A percentile compares a stretch with the other conserved stretches of the same genome.
phyloP scores from a whole-genome alignment of 371 early-diverging fungal genomes.

The Nematocida minor region DNA sequence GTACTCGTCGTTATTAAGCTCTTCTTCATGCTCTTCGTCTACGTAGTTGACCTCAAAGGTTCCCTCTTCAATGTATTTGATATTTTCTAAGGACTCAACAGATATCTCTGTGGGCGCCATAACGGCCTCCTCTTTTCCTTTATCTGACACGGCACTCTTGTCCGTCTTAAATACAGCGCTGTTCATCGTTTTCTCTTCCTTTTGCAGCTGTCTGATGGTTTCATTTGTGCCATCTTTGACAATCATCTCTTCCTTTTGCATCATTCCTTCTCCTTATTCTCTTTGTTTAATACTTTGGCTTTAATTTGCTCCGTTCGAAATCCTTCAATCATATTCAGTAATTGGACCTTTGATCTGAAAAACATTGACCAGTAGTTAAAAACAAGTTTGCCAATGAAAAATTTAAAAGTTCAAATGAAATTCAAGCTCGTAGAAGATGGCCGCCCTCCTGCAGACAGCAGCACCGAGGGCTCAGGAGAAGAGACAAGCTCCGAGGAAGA shows the following conservation, averaged over 20 bases:
- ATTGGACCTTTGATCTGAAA: neutral
- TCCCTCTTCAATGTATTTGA: neutral
- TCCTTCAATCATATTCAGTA: neutral
- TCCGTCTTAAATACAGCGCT: no score
- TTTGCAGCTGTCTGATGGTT: neutral
- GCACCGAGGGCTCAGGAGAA: no score
- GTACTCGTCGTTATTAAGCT: neutral
- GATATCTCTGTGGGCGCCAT: neutral
- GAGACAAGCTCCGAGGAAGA: neutral
- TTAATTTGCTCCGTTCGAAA: neutral
- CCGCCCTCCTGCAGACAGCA: no score
- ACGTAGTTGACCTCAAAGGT: neutral
- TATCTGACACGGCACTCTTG: neutral
- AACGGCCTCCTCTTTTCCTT: neutral
- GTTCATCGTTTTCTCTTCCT: neutral
- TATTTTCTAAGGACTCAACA: neutral
- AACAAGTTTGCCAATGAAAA: neutral
- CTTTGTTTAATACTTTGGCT: neutral
- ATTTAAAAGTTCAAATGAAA: slow-evolving; percentile 12
- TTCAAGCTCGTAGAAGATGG: slow-evolving; percentile 5
- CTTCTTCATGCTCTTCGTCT: neutral
- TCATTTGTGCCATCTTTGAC: neutral
- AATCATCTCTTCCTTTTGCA: slow-evolving; percentile 13
- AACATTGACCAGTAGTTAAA: neutral
- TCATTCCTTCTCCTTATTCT: neutral